Evolutionary conservation across 768 basidiomycete species (phyloP).

Genomic region (Lactarius trivialis): DNA sequence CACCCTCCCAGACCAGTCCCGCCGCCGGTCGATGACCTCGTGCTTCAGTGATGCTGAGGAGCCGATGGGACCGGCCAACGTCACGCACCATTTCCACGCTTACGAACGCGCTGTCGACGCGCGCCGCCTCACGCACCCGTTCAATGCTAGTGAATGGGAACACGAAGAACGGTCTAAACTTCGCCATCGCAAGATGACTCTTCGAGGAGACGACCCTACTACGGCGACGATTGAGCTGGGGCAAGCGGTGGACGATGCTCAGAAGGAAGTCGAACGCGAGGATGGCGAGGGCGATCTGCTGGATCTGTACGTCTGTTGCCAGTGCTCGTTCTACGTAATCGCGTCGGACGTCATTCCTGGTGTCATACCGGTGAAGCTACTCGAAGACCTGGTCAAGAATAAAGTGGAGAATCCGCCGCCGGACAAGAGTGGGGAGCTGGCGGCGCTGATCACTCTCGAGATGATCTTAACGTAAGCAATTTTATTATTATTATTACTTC

Average conservation of each 20-base stretch:
- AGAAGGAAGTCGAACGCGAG: slow-evolving; percentile 29
- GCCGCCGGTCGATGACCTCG: slow-evolving; percentile 43
- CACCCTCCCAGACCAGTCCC: slow-evolving; percentile 46
- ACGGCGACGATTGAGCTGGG: slow-evolving; percentile 8
- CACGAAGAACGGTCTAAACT: slow-evolving; percentile 43
- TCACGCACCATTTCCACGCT: slow-evolving; percentile 77
- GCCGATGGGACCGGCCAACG: slow-evolving; percentile 42
- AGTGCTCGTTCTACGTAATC: slow-evolving; percentile 70
- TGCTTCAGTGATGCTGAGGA: slow-evolving; percentile 51
- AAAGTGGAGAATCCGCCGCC: slow-evolving; percentile 51
- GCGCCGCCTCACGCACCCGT: slow-evolving; percentile 57
- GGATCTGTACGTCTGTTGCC: slow-evolving; percentile 80
- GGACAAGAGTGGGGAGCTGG: slow-evolving; percentile 49
- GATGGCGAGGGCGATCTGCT: slow-evolving; percentile 49
- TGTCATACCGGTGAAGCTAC: slow-evolving; percentile 53
- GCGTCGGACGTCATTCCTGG: slow-evolving; percentile 67
- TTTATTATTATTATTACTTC: neutral
- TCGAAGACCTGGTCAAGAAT: slow-evolving; percentile 60
- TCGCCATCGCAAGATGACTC: slow-evolving; percentile 45
- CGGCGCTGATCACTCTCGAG: slow-evolving; percentile 54
- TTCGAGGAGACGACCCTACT: slow-evolving; percentile 19
- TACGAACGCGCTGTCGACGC: slow-evolving; percentile 67
- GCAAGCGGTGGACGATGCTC: slow-evolving; percentile 25
- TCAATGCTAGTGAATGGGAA: slow-evolving; percentile 54
- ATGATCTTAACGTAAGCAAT: slow-evolving; percentile 56